These are phyloP conservation scores for Mortierella sp. DNA, from an alignment of 371 early-diverging fungal genomes.

Conservation along the genomic window DNA sequence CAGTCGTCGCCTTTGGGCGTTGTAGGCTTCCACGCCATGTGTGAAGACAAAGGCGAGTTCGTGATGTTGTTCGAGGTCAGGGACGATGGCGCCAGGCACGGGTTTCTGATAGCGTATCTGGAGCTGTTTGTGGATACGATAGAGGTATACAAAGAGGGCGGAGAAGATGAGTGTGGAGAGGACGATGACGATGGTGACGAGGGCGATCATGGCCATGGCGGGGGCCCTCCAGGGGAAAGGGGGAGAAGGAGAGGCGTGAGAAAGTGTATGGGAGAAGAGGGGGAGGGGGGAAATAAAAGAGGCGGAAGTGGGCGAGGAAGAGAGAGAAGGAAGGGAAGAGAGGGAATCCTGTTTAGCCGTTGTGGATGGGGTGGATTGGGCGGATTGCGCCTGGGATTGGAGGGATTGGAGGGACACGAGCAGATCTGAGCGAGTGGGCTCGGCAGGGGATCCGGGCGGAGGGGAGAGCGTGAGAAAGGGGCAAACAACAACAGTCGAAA, in stretches of 20 bases:
- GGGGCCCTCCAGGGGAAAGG: too few relatives aligned
- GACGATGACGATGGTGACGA: constrained; percentile 12
- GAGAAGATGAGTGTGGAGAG: constrained; percentile 19
- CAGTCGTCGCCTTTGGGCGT: constrained; percentile 22
- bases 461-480: too few relatives aligned
- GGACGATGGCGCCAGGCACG: constrained; percentile 9
- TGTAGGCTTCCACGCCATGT: constrained; percentile 44
- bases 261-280: neutral
- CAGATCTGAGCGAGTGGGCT: too few relatives aligned
- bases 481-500: too few relatives aligned
- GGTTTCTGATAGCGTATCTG: constrained; percentile 26
- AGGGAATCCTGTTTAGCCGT: neutral
- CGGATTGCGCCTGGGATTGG: too few relatives aligned
- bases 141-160: constrained; percentile 17
- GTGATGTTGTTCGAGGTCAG: constrained; percentile 24
- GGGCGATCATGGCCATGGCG: too few relatives aligned
- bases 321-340: neutral
- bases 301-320: too few relatives aligned
- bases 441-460: too few relatives aligned
- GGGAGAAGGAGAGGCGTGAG: neutral
- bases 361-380: too few relatives aligned
- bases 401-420: too few relatives aligned
- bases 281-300: neutral
- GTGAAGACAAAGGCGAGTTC: constrained; percentile 40
- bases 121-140: constrained; percentile 24